These are phyloP conservation scores for Jacaranda copaia DNA, from an alignment of 257 asterid genomes.

Conservation along the genomic window DNA sequence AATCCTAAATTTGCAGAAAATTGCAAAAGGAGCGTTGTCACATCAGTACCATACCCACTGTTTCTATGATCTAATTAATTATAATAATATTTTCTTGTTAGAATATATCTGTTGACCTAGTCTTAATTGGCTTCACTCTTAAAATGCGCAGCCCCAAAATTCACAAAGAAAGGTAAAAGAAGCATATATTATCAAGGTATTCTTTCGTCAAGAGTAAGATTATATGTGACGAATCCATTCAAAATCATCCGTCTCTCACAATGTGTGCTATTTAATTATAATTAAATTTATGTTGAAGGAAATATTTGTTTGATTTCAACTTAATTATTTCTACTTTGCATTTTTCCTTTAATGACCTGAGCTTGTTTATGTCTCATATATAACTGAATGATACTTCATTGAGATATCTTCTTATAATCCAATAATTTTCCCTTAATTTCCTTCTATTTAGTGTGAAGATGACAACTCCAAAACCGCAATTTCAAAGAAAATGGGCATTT, in stretches of 20 bases:
- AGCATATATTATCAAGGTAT: too few relatives aligned
- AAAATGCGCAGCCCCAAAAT: too few relatives aligned
- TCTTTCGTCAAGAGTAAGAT: too few relatives aligned
- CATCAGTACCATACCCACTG: too few relatives aligned
- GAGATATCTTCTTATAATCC: background rate
- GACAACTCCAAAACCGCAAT: slow-evolving; percentile 23
- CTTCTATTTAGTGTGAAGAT: slow-evolving; percentile 18
- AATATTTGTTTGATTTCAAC: background rate
- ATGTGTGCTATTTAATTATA: background rate
- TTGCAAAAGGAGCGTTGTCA: background rate
- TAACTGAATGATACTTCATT: background rate
- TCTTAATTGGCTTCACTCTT: too few relatives aligned
- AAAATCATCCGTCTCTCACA: background rate
- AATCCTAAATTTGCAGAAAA: background rate
- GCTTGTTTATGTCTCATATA: too few relatives aligned
- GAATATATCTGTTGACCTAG: too few relatives aligned
- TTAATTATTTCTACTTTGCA: background rate
- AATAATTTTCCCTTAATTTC: slow-evolving; percentile 20
- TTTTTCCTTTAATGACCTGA: too few relatives aligned
- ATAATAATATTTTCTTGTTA: too few relatives aligned
- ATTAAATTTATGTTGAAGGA: background rate
- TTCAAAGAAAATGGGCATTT: slow-evolving; percentile 22
- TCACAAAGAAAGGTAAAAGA: too few relatives aligned
- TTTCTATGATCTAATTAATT: too few relatives aligned
- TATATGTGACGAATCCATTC: background rate